A percentile compares a stretch with the other conserved stretches of the same genome.
These are phyloP conservation scores for Cladosporium sp. DNA, from an alignment of 2,329 filamentous ascomycete genomes.

Conservation along the genomic window DNA sequence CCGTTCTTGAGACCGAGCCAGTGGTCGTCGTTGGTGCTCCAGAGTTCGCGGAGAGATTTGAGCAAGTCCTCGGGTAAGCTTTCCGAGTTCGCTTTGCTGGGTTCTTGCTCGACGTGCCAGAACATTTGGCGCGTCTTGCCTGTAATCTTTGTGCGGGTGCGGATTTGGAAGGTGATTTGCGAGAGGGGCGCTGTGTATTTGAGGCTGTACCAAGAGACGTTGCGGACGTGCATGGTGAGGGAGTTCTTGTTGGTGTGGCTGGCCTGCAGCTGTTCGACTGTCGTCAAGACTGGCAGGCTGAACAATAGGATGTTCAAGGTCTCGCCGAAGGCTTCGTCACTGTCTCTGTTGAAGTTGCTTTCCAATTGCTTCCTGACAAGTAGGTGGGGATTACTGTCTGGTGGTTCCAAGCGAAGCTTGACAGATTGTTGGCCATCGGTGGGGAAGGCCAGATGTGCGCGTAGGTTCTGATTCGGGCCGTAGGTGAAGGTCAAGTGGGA, in stretches of 20 bases:
- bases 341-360: constrained; percentile 55
- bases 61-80: constrained; percentile 34
- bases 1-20: constrained; percentile 45
- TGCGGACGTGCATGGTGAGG: constrained; percentile 38
- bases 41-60: constrained; percentile 39
- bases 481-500: constrained; percentile 71
- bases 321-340: constrained; percentile 52
- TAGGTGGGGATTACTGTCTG: constrained; percentile 34
- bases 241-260: constrained; percentile 21
- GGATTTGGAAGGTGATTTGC: constrained; percentile 41
- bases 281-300: constrained; percentile 66
- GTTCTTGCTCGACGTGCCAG: constrained; percentile 43
- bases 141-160: constrained; percentile 32
- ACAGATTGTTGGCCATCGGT: constrained; percentile 51
- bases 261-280: constrained; percentile 62
- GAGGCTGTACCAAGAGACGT: constrained; percentile 42
- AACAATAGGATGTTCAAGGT: constrained; percentile 61
- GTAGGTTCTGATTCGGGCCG: constrained; percentile 36
- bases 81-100: constrained; percentile 6
- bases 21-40: constrained; percentile 33
- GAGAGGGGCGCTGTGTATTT: constrained; percentile 44
- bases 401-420: constrained; percentile 59
- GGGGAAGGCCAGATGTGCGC: constrained; percentile 27
- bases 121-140: constrained; percentile 33
- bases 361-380: constrained; percentile 34